These are phyloP conservation scores for Scenedesmus sp. DNA, from an alignment of 163 green algal genomes.

Conservation along the genomic window DNA sequence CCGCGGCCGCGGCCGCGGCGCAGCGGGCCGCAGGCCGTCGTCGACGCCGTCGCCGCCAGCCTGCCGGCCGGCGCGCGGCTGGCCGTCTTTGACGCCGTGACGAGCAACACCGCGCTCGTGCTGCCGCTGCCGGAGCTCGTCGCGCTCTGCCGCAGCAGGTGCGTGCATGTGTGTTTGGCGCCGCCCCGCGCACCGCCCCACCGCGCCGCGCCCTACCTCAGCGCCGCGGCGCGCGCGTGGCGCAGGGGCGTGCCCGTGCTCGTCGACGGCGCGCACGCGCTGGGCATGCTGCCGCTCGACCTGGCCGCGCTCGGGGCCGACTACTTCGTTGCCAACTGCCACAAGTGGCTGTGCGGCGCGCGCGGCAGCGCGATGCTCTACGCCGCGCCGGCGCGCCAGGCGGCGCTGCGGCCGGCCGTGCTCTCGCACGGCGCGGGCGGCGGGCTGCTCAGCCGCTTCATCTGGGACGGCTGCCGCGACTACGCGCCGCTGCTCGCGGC, in stretches of 20 bases:
- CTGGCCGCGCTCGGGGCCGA: conserved; percentile 56
- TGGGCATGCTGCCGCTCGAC: conserved; percentile 65
- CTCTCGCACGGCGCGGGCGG: conserved; percentile 64
- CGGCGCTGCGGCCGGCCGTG: conserved; percentile 59
- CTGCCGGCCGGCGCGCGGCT: conserved; percentile 58
- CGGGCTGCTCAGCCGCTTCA: conserved; percentile 74
- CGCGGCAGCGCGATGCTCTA: conserved; percentile 71
- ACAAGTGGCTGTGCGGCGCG: conserved; percentile 69
- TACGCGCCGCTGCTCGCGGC: conserved; percentile 29
- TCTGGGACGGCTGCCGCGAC: conserved; percentile 69
- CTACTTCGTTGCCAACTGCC: conserved; percentile 76
- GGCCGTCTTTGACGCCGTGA: conserved; percentile 74
- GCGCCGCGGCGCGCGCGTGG: background rate
- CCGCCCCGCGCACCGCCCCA: background rate
- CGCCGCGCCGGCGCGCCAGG: conserved; percentile 47
- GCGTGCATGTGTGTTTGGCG: background rate
- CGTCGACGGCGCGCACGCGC: conserved; percentile 72
- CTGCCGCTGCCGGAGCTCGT: conserved; percentile 66
- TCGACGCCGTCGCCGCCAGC: conserved; percentile 53
- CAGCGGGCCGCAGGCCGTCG: conserved; percentile 53
- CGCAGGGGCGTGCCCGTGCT: conserved; percentile 72
- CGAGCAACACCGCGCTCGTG: conserved; percentile 73
- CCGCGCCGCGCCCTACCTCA: background rate
- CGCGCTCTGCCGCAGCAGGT: conserved; percentile 61
- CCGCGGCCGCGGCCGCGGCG: no score